Conservation (phyloP, 306 rosid genomes). For the Erythrophleum fordii region DNA sequence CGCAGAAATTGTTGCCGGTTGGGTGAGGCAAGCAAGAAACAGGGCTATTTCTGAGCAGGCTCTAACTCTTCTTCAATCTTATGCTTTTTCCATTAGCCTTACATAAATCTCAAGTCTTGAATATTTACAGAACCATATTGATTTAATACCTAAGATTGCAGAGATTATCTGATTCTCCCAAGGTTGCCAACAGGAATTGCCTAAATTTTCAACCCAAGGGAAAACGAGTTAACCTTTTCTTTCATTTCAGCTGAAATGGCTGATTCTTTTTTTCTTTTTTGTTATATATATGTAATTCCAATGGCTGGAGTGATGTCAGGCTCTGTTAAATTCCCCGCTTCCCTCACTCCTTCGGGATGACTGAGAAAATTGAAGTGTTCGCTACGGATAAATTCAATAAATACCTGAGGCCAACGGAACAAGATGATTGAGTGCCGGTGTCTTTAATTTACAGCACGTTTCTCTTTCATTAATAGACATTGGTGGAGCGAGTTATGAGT, state of each 20-base stretch:
- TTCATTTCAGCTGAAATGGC: slow-evolving; percentile 38
- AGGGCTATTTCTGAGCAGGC: slow-evolving; percentile 98
- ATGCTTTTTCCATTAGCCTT: slow-evolving; percentile 79
- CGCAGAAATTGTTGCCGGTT: slow-evolving; percentile 66
- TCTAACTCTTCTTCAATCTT: slow-evolving; percentile 76
- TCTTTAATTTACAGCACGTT: slow-evolving; percentile 3
- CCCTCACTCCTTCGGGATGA: not conserved
- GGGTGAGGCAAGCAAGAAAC: slow-evolving; percentile 82
- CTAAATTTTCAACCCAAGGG: slow-evolving; percentile 33
- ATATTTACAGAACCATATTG: slow-evolving; percentile 36
- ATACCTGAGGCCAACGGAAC: slow-evolving; percentile 28
- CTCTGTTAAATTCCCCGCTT: slow-evolving; percentile 33
- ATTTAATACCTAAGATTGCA: slow-evolving; percentile 37
- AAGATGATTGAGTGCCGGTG: slow-evolving; percentile 27
- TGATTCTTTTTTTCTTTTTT: slow-evolving; percentile 8
- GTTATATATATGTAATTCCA: slow-evolving; percentile 40
- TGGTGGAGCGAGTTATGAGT: not conserved
- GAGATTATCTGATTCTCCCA: slow-evolving; percentile 31
- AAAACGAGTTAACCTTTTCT: slow-evolving; percentile 32
- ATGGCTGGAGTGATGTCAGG: slow-evolving; percentile 26
- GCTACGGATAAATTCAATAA: slow-evolving; percentile 40
- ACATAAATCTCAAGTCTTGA: slow-evolving; percentile 44
- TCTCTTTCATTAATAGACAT: not conserved
- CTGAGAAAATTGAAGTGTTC: slow-evolving; percentile 33
- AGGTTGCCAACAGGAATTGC: slow-evolving; percentile 40